phyloP scores from a whole-genome alignment of 345 rosid species.

The Populus simonii region DNA sequence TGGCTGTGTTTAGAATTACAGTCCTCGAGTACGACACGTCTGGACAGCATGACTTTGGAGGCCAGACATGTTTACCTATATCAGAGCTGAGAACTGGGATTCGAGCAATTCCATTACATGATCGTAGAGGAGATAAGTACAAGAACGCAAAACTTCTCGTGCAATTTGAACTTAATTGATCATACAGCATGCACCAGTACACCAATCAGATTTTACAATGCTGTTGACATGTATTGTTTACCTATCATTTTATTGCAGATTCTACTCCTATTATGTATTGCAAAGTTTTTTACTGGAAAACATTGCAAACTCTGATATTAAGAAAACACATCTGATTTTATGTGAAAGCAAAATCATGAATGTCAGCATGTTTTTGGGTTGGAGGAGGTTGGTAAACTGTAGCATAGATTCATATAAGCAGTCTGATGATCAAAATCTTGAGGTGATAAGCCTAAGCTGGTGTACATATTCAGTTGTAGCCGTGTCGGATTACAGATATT shows the following conservation, averaged over 20 bases:
- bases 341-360: neutral
- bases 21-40: slow-evolving; percentile 44
- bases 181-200: slow-evolving; percentile 22
- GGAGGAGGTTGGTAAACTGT: no score
- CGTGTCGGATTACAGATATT: neutral
- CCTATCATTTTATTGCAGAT: neutral
- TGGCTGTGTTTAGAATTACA: slow-evolving; percentile 53
- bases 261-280: neutral
- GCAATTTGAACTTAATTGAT: slow-evolving; percentile 26
- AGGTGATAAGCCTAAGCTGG: no score
- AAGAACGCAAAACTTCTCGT: slow-evolving; percentile 12
- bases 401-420: no score
- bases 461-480: no score
- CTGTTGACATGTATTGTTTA: neutral
- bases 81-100: slow-evolving; percentile 42
- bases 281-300: neutral
- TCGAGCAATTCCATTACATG: slow-evolving; percentile 35
- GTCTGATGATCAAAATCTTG: no score
- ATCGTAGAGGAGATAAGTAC: slow-evolving; percentile 29
- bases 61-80: slow-evolving; percentile 45
- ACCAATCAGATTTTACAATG: neutral
- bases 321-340: neutral
- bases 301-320: neutral
- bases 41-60: slow-evolving; percentile 47
- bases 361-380: no score